Base-by-base conservation (phyloP, 768 basidiomycete species). In the Punctularia strigosozonata region DNA sequence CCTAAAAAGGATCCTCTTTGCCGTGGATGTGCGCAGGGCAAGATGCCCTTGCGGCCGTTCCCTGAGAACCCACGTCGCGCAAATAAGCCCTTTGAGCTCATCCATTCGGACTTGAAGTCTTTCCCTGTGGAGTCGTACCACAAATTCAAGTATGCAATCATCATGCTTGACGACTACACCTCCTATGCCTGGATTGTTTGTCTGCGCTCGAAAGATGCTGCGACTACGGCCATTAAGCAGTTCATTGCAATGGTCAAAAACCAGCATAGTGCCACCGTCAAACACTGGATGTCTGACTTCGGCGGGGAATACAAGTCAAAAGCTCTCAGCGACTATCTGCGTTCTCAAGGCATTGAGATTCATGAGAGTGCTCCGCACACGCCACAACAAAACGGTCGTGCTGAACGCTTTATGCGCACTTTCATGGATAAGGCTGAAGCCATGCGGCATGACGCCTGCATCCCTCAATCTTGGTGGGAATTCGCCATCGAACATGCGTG, bases 311-410 rank as follows among this genome's bases (percentile, higher is more conserved):
- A n/a, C n/a, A n/a, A n/a, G n/a, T n/a, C n/a, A n/a, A n/a, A n/a
- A n/a, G n/a, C n/a, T n/a, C n/a, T n/a, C n/a, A n/a, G n/a, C n/a
- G n/a, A n/a, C n/a, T n/a, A n/a, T n/a, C n/a, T 40, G 30, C 15
- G 24, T 21, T 30, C 45, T 25, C 15, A 31, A 7, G 26, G 46
- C 21, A 44, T 39, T 13, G 28, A 34, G 17, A 25, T 40, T 6
- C 36, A 35, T 12, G 43, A 44, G 30, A 46, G 41, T 38, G 23
- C 21, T 18, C 5, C 25, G 39, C n/a, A n/a, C n/a, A n/a, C n/a
- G 25, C 23, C 4, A n/a, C 18, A 38, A 14, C 5, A 33, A 15
- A 21, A 42, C 19, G 36, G 31, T 17, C 23, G 23, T 18, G 5
- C 40, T n/a, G n/a, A 20, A 7, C 13, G 28, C 19, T 28, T 14